phyloP scores from a whole-genome alignment of 768 basidiomycete species.

The Suillus fuscotomentosus region DNA sequence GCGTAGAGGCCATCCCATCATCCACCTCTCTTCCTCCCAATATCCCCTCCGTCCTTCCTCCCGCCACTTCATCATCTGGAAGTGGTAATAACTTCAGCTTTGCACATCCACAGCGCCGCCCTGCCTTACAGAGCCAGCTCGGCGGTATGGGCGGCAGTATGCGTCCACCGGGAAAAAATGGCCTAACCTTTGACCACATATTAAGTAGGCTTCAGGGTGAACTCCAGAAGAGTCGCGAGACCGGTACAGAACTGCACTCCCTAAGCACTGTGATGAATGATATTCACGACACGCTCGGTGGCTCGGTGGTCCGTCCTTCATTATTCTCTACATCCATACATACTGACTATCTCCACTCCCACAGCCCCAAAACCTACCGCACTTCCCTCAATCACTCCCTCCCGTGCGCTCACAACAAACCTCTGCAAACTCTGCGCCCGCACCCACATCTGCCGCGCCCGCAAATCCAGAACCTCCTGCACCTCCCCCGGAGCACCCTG shows the following conservation, averaged over 20 bases:
- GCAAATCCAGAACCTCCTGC: slow-evolving; percentile 18
- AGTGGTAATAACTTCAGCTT: slow-evolving; percentile 39
- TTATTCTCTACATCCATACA: slow-evolving; percentile 1
- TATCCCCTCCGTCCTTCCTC: slow-evolving; percentile 15
- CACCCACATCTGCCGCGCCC: slow-evolving; percentile 16
- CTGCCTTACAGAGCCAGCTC: slow-evolving; percentile 63
- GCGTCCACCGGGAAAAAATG: slow-evolving; percentile 76
- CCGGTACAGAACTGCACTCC: slow-evolving; percentile 79
- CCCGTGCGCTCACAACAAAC: slow-evolving; percentile 51
- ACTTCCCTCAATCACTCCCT: slow-evolving; percentile 65
- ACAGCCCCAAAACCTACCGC: slow-evolving; percentile 60
- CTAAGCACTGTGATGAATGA: slow-evolving; percentile 81
- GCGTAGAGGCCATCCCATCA: slow-evolving; percentile 65
- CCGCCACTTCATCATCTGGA: slow-evolving; percentile 35
- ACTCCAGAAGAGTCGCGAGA: slow-evolving; percentile 94
- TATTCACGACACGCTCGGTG: slow-evolving; percentile 90
- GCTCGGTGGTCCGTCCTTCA: slow-evolving; percentile 59
- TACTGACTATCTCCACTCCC: slow-evolving; percentile 10
- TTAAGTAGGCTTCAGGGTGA: slow-evolving; percentile 86
- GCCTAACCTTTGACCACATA: slow-evolving; percentile 91
- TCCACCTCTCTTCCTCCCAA: slow-evolving; percentile 22
- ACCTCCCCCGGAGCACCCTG: background rate
- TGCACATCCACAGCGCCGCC: slow-evolving; percentile 48
- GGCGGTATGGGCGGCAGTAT: slow-evolving; percentile 75
- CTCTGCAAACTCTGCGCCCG: slow-evolving; percentile 17